Evolutionary conservation across 2,329 filamentous ascomycete genomes (phyloP), one percentile per base, ranked within the genome.

Genomic region (Diaporthe destruens): DNA sequence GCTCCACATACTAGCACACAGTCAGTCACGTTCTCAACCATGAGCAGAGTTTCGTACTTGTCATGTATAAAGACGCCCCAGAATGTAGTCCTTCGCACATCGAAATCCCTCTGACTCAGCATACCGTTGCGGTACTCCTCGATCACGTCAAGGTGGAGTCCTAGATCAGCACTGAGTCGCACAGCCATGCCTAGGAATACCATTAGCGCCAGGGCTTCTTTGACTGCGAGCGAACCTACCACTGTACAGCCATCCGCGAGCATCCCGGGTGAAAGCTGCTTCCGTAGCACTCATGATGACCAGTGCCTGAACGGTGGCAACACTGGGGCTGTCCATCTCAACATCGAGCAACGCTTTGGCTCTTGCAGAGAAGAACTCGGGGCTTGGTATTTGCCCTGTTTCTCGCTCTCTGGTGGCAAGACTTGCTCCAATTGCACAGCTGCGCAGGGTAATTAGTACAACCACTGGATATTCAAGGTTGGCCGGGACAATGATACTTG

Each of bases 231-330:
- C 4, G 1, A 9, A n/a, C 25, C 11, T 49, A 49, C 69, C 69
- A n/a, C 69, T 71, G 14, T 67, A 71, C 6, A 71, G 36, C 69
- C 84, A 85, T 36, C 83, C 83, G 8, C 84, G 80, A 16, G 84
- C 81, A 70, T 84, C 83, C 14, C 84, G 80, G n/a, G 82, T 82
- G n/a, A 79, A 82, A 6, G 82, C 83, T 7, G 81, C 82, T 74
- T 86, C 85, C 44, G 84, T 82, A 23, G 80, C 82, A 53, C 83
- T 84, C 69, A 86, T 77, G n/a, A 86, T 80, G 1, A 84, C 80
- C 51, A 86, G 78, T 1, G 84, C 83, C 69, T 86, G 85, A 6
- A 84, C 82, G 8, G 84, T 86, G 2, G 85, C 83, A 20, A 86
- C 79, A 56, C 81, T 84, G 0, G 85, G 85, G 34, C 80, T 82